These are phyloP conservation scores for Acanthamoeba healyi DNA, from an alignment of 208 protist species.

Conservation along the genomic window DNA sequence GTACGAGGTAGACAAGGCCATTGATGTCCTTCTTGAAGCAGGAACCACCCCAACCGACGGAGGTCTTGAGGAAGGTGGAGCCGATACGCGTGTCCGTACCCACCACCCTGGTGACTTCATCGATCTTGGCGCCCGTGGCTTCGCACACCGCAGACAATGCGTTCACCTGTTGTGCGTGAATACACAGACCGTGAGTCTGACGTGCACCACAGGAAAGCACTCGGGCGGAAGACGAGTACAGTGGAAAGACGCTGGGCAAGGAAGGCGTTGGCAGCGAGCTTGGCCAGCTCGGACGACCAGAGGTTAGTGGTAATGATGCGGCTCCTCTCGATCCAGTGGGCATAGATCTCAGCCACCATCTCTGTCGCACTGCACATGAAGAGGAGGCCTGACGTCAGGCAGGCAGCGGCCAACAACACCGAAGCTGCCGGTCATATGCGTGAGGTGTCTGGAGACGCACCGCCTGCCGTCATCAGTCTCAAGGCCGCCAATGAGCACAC, in stretches of 20 bases:
- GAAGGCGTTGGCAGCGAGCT: constrained; percentile 98
- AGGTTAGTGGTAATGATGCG: constrained; percentile 96
- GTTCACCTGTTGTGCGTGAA: constrained; percentile 87
- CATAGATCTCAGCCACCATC: constrained; percentile 92
- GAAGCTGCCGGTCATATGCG: not conserved
- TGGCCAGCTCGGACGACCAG: constrained; percentile 97
- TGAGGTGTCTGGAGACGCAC: not conserved
- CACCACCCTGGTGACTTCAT: constrained; percentile 91
- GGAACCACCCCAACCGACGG: constrained; percentile 95
- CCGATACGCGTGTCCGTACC: constrained; percentile 95
- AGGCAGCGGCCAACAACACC: not conserved
- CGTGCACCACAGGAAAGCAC: not conserved
- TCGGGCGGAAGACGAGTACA: constrained; percentile 84
- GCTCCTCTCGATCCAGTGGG: constrained; percentile 94
- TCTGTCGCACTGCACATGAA: constrained; percentile 82
- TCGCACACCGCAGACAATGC: constrained; percentile 96
- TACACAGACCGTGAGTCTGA: too few species aligned
- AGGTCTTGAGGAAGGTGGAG: constrained; percentile 94
- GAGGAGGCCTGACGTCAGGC: not conserved
- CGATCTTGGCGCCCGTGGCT: constrained; percentile 92
- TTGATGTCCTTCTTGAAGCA: constrained; percentile 99
- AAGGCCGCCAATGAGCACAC: constrained; percentile 97
- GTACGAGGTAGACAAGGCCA: constrained; percentile 96
- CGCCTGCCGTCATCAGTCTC: constrained; percentile 69
- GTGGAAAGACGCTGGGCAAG: constrained; percentile 98